Conservation (phyloP, 495 filamentous ascomycete species). For the Penicillium ochrochloron region DNA sequence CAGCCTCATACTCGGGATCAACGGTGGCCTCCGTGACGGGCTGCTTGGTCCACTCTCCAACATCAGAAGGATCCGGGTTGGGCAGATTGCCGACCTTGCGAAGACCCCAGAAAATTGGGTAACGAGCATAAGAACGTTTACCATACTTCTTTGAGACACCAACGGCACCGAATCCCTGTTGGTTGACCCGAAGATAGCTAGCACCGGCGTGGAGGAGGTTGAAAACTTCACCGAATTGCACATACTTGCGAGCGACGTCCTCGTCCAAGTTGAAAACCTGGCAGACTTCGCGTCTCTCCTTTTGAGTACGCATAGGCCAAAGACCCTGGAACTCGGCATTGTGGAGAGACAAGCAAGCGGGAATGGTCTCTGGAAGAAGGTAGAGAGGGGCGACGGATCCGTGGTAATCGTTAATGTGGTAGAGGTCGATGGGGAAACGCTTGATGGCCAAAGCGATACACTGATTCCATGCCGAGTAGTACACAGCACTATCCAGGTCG, state of each 20-base stretch:
- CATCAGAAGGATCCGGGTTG: slow-evolving; percentile 77
- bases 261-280: slow-evolving; percentile 65
- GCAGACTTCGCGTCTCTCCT: slow-evolving; percentile 70
- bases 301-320: slow-evolving; percentile 75
- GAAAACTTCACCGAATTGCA: slow-evolving; percentile 70
- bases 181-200: slow-evolving; percentile 74
- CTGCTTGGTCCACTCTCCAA: slow-evolving; percentile 66
- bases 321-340: slow-evolving; percentile 78
- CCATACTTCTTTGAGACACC: slow-evolving; percentile 78
- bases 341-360: slow-evolving; percentile 56
- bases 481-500: slow-evolving; percentile 70
- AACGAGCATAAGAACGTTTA: slow-evolving; percentile 72
- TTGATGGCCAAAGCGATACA: slow-evolving; percentile 68
- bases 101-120: slow-evolving; percentile 79
- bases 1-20: slow-evolving; percentile 61
- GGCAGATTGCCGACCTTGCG: slow-evolving; percentile 72
- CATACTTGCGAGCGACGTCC: slow-evolving; percentile 45
- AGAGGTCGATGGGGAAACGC: slow-evolving; percentile 68
- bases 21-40: slow-evolving; percentile 55
- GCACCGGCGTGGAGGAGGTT: slow-evolving; percentile 75
- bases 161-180: slow-evolving; percentile 75
- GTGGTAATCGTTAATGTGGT: slow-evolving; percentile 85
- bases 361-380: slow-evolving; percentile 63
- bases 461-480: slow-evolving; percentile 76
- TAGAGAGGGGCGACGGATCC: slow-evolving; percentile 74